Evolutionary conservation across 441 rosid species (phyloP), one percentile per base, ranked within the genome.

Genomic region (Omphalea diandra): DNA sequence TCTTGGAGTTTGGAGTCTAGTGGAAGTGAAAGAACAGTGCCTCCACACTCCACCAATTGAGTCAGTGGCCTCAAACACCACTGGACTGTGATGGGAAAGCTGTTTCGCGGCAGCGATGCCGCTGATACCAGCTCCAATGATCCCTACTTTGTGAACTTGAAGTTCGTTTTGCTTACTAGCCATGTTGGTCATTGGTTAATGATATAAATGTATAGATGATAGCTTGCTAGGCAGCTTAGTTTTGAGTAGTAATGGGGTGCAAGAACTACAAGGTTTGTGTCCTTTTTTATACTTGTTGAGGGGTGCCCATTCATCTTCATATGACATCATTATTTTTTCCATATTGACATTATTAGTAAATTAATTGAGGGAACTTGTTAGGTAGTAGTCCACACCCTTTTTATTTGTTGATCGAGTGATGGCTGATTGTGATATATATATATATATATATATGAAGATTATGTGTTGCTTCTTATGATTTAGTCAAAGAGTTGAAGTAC

Each of bases 41-140:
- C 80, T 81, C 92, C 92, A 87, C 20, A 87, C 87, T 32, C 92
- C 92, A 3, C 92, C 92, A 9, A 84, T 78, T 1, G 82, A 82
- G 68, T 69, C 76, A 0, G 85, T 81, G 68, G 92, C 89, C 71
- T 87, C 91, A 22, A 87, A 81, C 8, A 85, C 80, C 2, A 78
- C 17, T 0, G 91, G 89, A 36, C 63, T 40, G 41, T 82, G 69
- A 52, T 17, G 68, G 17, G 74, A 71, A 47, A 87, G 85, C 78
- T 82, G 84, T 63, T 87, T 87, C 10, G 84, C 87, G 0, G 88
- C 88, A 0, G 88, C 84, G 29, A 85, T 79, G 52, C 88, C 91
- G 4, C 91, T 87, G 46, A 87, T 78, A 3, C 91, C 91, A 2
- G 83, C 91, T 1, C 91, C 91, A 3, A 87, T 82, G 61, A 87